Base-by-base conservation (phyloP, 768 basidiomycete genomes). In the Aureoboletus auriporus region DNA sequence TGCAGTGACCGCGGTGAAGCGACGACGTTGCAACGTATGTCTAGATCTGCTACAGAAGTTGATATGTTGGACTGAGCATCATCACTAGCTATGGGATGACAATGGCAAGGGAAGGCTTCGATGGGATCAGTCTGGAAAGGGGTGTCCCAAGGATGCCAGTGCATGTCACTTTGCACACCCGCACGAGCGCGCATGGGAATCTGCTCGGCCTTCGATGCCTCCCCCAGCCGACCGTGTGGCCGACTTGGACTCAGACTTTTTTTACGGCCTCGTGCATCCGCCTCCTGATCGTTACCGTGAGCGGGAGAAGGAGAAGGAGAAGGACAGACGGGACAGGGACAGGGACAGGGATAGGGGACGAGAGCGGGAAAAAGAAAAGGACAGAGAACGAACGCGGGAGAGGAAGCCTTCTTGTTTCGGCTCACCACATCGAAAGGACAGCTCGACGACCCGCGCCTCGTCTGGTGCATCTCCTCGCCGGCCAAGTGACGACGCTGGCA, bases 151-250 rank as follows among this genome's bases (percentile, higher is more conserved):
- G 29, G 52, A 53, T 37, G 59, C 52, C 37, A 54, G 43, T 35
- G 49, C 17, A n/a, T 67, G 66, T 42, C 41, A n/a, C 35, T 68
- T 66, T 28, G 68, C 42, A 12, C 66, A 67, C 26, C 71, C 71
- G 6, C 54, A 55, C 45, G 63, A 70, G 27, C 62, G 64, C 2
- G 52, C 52, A 13, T 72, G 71, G 71, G 38, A 45, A 43, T 33
- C 42, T n/a, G 71, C 71, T 1, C 42, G 44, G 4, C 26, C 50
- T 41, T 68, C 66, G 39, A 8, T 27, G 26, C 66, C 66, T 31
- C 68, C 66, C 10, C 58, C 14, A 39, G 27, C 3, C 16, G 54
- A 57, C 1, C 0, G 20, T 4, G 56, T 68, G 23, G 27, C 12
- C 9, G 68, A 68, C 53, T 45, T 46, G 3, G 54, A 62, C 17